Percentiles rank a stretch among this genome's conserved stretches.
Conservation (phyloP, 257 asterid genomes). For the Penstemon newberryi region DNA sequence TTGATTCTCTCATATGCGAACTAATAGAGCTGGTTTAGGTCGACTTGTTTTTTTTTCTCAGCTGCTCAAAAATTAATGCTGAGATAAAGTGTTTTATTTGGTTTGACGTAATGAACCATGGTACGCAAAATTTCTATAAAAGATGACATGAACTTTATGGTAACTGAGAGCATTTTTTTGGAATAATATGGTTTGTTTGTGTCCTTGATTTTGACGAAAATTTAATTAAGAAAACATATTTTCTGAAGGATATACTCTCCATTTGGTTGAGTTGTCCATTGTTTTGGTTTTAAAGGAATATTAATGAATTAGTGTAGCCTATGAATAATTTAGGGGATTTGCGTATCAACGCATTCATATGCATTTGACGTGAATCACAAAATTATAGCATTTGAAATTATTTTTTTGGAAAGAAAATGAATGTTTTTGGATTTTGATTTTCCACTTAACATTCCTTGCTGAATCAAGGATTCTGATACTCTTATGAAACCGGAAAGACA, state of each 20-base stretch:
- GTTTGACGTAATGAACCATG: constrained; percentile 16
- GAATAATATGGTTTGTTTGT: not conserved
- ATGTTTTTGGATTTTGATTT: not conserved
- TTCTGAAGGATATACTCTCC: not conserved
- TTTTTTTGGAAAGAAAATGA: not conserved
- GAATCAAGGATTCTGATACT: not conserved
- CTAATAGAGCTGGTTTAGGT: not conserved
- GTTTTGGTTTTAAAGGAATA: not conserved
- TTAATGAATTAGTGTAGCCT: not conserved
- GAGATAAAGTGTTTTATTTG: constrained; percentile 1
- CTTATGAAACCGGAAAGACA: not conserved
- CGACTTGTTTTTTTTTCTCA: not conserved
- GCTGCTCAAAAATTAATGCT: constrained; percentile 16
- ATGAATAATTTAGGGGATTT: not conserved
- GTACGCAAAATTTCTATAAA: not conserved
- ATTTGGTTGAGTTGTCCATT: not conserved
- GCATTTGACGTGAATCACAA: not conserved
- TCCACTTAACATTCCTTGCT: not conserved
- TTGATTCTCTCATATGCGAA: not conserved
- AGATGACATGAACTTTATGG: not conserved
- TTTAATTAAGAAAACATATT: not conserved
- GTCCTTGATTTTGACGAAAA: constrained; percentile 3
- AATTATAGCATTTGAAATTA: not conserved
- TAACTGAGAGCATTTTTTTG: not conserved
- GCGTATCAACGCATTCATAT: not conserved